Percentiles rank a stretch among this genome's conserved stretches.
These are phyloP conservation scores for Corchorus capsularis DNA, from an alignment of 345 rosid genomes.

Conservation along the genomic window DNA sequence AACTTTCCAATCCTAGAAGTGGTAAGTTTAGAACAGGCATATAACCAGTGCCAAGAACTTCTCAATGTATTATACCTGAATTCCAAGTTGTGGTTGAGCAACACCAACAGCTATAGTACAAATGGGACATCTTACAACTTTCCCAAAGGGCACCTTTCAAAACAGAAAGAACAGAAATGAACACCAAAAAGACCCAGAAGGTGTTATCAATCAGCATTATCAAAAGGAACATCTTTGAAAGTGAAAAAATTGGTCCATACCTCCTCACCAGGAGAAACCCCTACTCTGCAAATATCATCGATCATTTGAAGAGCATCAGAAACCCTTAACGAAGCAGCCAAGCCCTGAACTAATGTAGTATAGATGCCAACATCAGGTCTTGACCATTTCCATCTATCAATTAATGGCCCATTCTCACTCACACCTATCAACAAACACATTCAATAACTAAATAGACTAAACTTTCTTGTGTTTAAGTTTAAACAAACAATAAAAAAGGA, in stretches of 20 bases:
- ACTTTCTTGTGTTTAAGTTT: not conserved
- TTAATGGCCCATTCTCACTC: conserved; percentile 48
- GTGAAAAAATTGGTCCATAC: conserved; percentile 25
- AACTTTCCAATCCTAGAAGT: not conserved
- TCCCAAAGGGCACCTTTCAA: conserved; percentile 87
- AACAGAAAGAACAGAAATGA: not conserved
- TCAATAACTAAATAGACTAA: not conserved
- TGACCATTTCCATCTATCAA: conserved; percentile 87
- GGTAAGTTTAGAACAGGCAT: not conserved
- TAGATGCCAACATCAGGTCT: conserved; percentile 76
- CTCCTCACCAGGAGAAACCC: conserved; percentile 87
- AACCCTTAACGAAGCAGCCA: conserved; percentile 77
- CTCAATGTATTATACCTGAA: conserved; percentile 54
- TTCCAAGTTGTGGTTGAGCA: conserved; percentile 88
- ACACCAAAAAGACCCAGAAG: conserved; percentile 2
- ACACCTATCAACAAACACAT: conserved; percentile 35
- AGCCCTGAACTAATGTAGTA: conserved; percentile 59
- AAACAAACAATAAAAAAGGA: not conserved
- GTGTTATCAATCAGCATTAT: not conserved
- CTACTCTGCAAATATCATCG: conserved; percentile 72
- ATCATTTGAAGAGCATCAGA: conserved; percentile 80
- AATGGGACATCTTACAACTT: conserved; percentile 86
- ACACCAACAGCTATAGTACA: conserved; percentile 81
- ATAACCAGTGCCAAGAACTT: not conserved
- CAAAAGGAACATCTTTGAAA: not conserved